Base-by-base conservation (phyloP, 345 rosid genomes). In the Camelina laxa region DNA sequence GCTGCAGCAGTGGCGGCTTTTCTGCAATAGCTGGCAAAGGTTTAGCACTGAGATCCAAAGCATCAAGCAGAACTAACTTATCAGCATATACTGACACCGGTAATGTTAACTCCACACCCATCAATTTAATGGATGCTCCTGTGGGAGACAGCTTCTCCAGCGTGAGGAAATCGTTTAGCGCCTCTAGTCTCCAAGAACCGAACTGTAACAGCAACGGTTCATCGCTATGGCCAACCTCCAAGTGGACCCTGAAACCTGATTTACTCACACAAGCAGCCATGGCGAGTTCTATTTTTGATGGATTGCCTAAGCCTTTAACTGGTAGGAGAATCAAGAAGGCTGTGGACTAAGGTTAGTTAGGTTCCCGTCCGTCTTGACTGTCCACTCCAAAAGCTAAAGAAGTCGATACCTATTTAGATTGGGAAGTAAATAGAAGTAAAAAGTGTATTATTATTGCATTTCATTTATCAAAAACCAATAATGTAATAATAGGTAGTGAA, bases 111-210 rank as follows among this genome's bases (percentile, higher is more conserved):
- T 65, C 81, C 0, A 41, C 63, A 39, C 83, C 84, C 9, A 16
- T 71, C 21, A 75, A 20, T 45, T 4, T 67, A 14, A 82, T 75
- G 33, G 89, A 85, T 74, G 54, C 74, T 19, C 39, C 65, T 45
- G 73, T 67, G 8, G 75, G 73, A 4, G 86, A 88, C 41, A 82
- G 71, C 58, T 69, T 77, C 39, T 80, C 71, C 33, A 76, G 42
- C 7, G 85, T 90, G 68, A 89, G 87, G 79, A 95, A 89, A 76
- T 95, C 94, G 10, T 82, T 88, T 63, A 92, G 99, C 79, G 85
- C 92, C 15, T 81, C 97, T 5, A 85, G 84, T 72, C 80, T 95
- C 67, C 93, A 84, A 63, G 93, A 92, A 54, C 80, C 80, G 50
- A 88, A 82, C 3, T 73, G 60, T 38, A 76, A 73, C 57, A 65